These are phyloP conservation scores for Skeletonema marinoi DNA, from an alignment of 108 stramenopile genomes.

Conservation along the genomic window DNA sequence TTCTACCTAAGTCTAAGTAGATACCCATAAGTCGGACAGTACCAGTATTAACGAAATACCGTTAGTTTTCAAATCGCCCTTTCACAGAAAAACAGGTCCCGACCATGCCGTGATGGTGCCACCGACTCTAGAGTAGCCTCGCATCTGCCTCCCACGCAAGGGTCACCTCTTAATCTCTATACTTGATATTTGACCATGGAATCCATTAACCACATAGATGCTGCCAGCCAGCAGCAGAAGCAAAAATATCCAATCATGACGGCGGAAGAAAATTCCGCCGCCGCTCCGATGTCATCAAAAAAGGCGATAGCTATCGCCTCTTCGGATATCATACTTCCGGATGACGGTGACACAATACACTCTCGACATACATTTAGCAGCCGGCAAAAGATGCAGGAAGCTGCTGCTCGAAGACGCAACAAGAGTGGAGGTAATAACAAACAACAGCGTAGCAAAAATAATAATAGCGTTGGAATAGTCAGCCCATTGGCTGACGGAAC, in stretches of 20 bases:
- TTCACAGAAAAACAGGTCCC: not conserved
- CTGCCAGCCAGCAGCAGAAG: not conserved
- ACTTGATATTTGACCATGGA: not conserved
- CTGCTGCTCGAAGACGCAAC: not conserved
- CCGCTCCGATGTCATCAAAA: not conserved
- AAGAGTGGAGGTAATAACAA: not conserved
- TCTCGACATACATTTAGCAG: slow-evolving; percentile 1
- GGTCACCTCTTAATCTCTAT: not conserved
- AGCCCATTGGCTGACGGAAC: not conserved
- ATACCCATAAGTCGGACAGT: no score
- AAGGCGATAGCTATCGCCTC: not conserved
- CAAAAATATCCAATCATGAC: not conserved
- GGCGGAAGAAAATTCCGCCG: not conserved
- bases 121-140: no score
- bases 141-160: no score
- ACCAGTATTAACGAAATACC: no score
- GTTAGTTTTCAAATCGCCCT: not conserved
- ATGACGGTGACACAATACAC: not conserved
- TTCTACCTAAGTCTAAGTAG: no score
- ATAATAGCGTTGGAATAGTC: not conserved
- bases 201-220: not conserved
- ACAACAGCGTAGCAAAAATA: not conserved
- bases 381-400: not conserved
- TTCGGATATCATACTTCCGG: not conserved
- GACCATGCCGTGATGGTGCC: not conserved